Evolutionary conservation across 2,329 filamentous ascomycete species (phyloP), one percentile per base, ranked within the genome.

Genomic region (Ilyonectria sp.): DNA sequence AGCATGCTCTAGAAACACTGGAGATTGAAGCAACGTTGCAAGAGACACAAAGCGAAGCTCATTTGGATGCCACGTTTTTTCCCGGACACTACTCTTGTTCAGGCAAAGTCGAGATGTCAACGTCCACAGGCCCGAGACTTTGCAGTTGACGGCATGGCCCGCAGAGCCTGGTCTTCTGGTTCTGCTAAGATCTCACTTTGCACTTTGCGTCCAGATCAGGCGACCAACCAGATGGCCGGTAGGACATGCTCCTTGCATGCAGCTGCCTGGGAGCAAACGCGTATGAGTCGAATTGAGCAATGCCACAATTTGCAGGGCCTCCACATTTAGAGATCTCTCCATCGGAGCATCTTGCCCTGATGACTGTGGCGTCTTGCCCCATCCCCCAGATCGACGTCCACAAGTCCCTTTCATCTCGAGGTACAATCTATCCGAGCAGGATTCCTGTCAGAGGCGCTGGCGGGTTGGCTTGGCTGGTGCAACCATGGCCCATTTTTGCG

Each of bases 361-460:
- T 10, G 29, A 31, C 33, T 65, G 71, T 70, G 64, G 69, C 58
- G 71, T 52, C 40, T 29, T 40, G 59, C 47, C 53, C 31, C 59
- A 55, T 50, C 52, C 63, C 35, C 10, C 54, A 37, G 31, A 67
- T 72, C 57, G 64, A 64, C 49, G 33, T 21, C 19, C 54, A 66
- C 50, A 60, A 47, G 44, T 58, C 13, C 47, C 31, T 54, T n/a
- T 50, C 23, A n/a, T 35, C 31, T 31, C n/a, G 33, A 53, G 29
- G 33, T 35, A 35, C 50, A 35, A 46, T 46, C 7, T 23, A 46
- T 10, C 29, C 19, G 40, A 43, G 49, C 8, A 52, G 15, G 15
- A 31, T 33, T 17, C 7, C 15, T 43, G n/a, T n/a, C 40, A 19
- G 15, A n/a, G 47, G 15, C 26, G 17, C 26, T n/a, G 6, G 40